These are phyloP conservation scores for Smithsoniella earleae DNA, from an alignment of 163 green algal species.

Conservation along the genomic window DNA sequence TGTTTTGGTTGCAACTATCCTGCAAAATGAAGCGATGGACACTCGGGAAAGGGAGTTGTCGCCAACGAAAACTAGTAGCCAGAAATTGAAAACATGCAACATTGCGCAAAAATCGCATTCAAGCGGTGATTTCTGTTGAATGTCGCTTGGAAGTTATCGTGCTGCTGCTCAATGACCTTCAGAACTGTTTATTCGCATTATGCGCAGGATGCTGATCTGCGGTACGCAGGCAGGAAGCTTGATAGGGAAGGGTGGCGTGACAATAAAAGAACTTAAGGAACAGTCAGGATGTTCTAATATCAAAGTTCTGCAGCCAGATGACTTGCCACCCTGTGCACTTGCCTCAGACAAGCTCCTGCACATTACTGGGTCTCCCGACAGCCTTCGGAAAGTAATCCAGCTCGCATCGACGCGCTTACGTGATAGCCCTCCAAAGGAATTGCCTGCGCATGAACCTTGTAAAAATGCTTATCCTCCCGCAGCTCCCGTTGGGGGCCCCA, in stretches of 20 bases:
- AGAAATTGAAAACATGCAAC: neutral
- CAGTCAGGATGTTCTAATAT: slow-evolving; percentile 26
- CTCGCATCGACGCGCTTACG: slow-evolving; percentile 4
- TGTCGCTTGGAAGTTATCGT: too few relatives aligned
- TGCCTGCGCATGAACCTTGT: slow-evolving; percentile 4
- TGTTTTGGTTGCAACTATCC: too few relatives aligned
- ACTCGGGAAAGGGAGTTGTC: too few relatives aligned
- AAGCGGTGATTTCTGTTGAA: too few relatives aligned
- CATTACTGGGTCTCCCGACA: slow-evolving; percentile 12
- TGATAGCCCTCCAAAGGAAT: slow-evolving; percentile 9
- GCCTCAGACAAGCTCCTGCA: slow-evolving; percentile 20
- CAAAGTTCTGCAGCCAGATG: slow-evolving; percentile 25
- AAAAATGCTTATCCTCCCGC: slow-evolving; percentile 25
- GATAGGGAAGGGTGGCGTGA: slow-evolving; percentile 18
- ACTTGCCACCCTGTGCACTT: slow-evolving; percentile 21
- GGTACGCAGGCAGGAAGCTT: slow-evolving; percentile 8
- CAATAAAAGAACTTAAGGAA: slow-evolving; percentile 26
- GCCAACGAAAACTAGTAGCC: neutral
- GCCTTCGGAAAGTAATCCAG: neutral
- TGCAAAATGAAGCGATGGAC: too few relatives aligned
- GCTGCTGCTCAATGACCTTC: too few relatives aligned
- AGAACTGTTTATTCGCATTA: neutral
- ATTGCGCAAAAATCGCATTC: neutral
- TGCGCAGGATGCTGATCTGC: slow-evolving; percentile 20
- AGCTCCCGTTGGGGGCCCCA: neutral